phyloP scores from a whole-genome alignment of 1,139 yeast species.

The Sugiyamaella novakii region DNA sequence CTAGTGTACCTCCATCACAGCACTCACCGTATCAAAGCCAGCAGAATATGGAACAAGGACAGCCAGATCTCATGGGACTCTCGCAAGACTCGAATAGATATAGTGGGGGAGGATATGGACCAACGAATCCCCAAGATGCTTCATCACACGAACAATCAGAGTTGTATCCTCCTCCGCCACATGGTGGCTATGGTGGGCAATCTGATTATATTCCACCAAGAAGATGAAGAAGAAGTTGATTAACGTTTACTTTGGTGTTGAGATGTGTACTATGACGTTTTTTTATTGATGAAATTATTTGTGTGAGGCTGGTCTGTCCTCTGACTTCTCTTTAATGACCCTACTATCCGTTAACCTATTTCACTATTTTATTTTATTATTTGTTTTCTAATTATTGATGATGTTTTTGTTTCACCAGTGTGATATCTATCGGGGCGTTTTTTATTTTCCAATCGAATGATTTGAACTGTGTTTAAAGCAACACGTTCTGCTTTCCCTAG shows the following conservation, averaged over 20 bases:
- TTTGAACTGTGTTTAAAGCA: no score
- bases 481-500: no score
- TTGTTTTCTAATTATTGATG: conserved; percentile 4
- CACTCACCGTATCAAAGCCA: conserved; percentile 9
- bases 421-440: conserved; percentile 2
- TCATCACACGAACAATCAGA: conserved; percentile 9
- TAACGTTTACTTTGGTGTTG: conserved; percentile 4
- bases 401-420: neutral
- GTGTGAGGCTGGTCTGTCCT: neutral
- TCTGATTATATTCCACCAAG: conserved; percentile 13
- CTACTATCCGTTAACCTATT: neutral
- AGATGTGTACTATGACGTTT: conserved; percentile 1
- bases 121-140: conserved; percentile 9
- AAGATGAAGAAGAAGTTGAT: neutral
- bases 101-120: conserved; percentile 10
- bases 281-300: neutral
- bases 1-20: neutral
- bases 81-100: conserved; percentile 1
- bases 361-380: conserved; percentile 1
- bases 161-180: conserved; percentile 13
- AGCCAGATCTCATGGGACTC: conserved; percentile 1
- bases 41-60: conserved; percentile 13
- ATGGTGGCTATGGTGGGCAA: conserved; percentile 11
- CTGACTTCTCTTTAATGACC: conserved; percentile 1
- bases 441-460: conserved; percentile 1